Evolutionary conservation across 768 basidiomycete genomes (phyloP).

Genomic region (Lenzites betulinus): DNA sequence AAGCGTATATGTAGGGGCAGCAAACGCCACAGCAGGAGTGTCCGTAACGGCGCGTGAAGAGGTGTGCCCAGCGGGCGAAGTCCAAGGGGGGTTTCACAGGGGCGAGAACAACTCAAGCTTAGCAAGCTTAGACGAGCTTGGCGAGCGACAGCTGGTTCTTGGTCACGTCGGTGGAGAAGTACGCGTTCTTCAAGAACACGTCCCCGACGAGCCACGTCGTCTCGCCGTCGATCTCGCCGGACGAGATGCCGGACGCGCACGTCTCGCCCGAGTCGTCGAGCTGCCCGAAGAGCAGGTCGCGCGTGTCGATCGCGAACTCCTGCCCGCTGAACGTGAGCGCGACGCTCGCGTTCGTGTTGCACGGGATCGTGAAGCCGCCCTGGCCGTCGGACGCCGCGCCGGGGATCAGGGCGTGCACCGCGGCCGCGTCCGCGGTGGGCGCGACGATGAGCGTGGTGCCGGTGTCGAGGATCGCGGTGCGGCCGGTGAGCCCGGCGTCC

Average conservation of each 20-base stretch:
- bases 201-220: conserved; percentile 77
- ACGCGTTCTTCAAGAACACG: conserved; percentile 77
- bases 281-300: conserved; percentile 60
- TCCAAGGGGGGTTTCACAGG: background rate
- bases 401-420: conserved; percentile 56
- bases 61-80: too few relatives aligned
- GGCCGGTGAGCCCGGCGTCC: conserved; percentile 51
- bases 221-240: conserved; percentile 58
- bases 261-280: conserved; percentile 52
- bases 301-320: conserved; percentile 62
- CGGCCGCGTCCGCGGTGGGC: conserved; percentile 49
- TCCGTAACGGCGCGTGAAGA: background rate
- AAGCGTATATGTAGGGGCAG: background rate
- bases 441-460: conserved; percentile 49
- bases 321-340: conserved; percentile 60
- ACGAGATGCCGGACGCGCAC: conserved; percentile 71
- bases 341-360: conserved; percentile 54
- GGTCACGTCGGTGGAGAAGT: conserved; percentile 63
- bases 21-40: background rate
- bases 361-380: conserved; percentile 63
- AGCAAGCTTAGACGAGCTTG: conserved; percentile 41
- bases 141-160: conserved; percentile 64
- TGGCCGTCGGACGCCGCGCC: conserved; percentile 54
- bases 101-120: background rate
- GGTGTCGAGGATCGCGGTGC: conserved; percentile 67